Percentiles rank a stretch among this genome's conserved stretches.
Conservation (phyloP, 208 protist genomes). For the Trypanosoma congolense region DNA sequence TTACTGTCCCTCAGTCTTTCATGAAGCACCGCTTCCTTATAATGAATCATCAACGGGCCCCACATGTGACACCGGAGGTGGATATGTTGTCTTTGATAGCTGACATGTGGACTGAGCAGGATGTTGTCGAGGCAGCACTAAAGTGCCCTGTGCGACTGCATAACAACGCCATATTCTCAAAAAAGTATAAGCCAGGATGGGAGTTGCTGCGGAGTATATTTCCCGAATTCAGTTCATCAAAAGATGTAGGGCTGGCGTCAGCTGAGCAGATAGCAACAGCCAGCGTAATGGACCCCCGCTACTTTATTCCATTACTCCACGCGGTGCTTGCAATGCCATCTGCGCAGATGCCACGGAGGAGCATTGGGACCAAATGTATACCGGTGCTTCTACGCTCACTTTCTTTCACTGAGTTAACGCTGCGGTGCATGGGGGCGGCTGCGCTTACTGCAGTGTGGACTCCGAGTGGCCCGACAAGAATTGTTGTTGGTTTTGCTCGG, state of each 20-base stretch:
- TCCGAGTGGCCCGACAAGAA: conserved; percentile 41
- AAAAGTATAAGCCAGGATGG: conserved; percentile 13
- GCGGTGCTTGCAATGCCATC: conserved; percentile 52
- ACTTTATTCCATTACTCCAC: conserved; percentile 78
- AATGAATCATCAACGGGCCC: conserved; percentile 36
- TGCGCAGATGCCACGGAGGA: conserved; percentile 25
- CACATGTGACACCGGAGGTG: conserved; percentile 56
- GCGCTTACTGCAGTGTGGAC: conserved; percentile 44
- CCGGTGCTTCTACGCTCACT: conserved; percentile 67
- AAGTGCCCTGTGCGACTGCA: conserved; percentile 67
- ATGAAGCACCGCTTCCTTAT: conserved; percentile 61
- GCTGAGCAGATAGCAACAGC: conserved; percentile 28
- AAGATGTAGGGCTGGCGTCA: conserved; percentile 40
- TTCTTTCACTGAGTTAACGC: conserved; percentile 46
- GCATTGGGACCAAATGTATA: conserved; percentile 46
- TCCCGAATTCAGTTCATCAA: conserved; percentile 45
- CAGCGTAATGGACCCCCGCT: conserved; percentile 67
- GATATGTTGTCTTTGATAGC: conserved; percentile 77
- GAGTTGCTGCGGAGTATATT: conserved; percentile 66
- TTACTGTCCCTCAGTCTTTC: conserved; percentile 39
- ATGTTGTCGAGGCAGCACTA: conserved; percentile 46
- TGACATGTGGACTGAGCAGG: conserved; percentile 71
- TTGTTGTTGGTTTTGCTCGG: conserved; percentile 67
- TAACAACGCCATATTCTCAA: conserved; percentile 46
- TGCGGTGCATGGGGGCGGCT: conserved; percentile 47